Evolutionary conservation across 495 filamentous ascomycete genomes (phyloP).

Genomic region (Platismatia glauca): DNA sequence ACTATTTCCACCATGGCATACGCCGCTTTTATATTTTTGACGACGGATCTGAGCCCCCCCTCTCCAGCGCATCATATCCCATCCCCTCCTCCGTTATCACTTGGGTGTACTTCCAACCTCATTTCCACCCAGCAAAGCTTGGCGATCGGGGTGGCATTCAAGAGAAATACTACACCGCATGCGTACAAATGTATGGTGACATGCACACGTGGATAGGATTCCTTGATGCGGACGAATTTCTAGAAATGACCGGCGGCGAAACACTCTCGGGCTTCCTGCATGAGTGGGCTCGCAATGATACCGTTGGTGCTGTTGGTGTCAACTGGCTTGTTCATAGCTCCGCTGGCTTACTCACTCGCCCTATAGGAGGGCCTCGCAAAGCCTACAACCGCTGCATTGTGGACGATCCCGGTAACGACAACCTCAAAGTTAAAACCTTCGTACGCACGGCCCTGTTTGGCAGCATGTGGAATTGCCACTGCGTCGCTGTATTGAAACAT

Average conservation of each 20-base stretch:
- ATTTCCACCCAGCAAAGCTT: neutral
- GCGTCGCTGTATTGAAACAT: neutral
- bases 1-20: constrained; percentile 20
- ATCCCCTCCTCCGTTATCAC: constrained; percentile 7
- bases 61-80: constrained; percentile 15
- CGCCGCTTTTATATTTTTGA: constrained; percentile 28
- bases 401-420: neutral
- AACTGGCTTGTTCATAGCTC: constrained; percentile 12
- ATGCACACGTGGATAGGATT: constrained; percentile 13
- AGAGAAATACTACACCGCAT: constrained; percentile 7
- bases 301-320: neutral
- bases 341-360: constrained; percentile 6
- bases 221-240: constrained; percentile 8
- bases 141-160: neutral
- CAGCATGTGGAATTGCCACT: neutral
- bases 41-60: constrained; percentile 21
- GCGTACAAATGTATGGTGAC: neutral
- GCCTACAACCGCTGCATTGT: constrained; percentile 4
- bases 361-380: neutral
- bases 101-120: constrained; percentile 13
- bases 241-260: constrained; percentile 9
- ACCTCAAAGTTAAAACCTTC: neutral
- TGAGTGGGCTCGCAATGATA: constrained; percentile 1
- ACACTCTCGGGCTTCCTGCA: constrained; percentile 2
- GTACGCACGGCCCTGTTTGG: neutral